Conservation (phyloP, 345 rosid species). For the Lepidium didymum region DNA sequence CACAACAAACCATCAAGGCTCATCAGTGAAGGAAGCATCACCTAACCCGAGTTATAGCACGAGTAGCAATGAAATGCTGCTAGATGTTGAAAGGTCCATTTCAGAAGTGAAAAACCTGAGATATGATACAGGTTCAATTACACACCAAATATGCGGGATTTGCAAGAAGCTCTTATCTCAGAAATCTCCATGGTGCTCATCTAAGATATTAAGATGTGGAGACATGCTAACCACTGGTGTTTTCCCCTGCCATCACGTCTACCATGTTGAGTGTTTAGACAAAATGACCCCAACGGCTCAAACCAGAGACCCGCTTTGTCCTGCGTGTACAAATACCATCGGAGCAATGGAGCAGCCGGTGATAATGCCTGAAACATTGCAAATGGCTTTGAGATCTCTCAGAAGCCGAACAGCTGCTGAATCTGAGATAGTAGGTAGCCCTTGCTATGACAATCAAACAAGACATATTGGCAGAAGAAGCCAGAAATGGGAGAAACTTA, state of each 20-base stretch:
- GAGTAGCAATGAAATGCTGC: constrained; percentile 67
- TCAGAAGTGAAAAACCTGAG: constrained; percentile 39
- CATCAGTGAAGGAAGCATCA: constrained; percentile 39
- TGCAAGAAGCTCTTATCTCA: constrained; percentile 62
- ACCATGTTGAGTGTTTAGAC: constrained; percentile 91
- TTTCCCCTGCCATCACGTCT: constrained; percentile 76
- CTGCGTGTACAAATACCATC: constrained; percentile 50
- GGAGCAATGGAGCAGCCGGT: constrained; percentile 39
- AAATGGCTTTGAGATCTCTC: constrained; percentile 54
- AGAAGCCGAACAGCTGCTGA: constrained; percentile 41
- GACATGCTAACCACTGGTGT: constrained; percentile 81
- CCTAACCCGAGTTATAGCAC: constrained; percentile 54
- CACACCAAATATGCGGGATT: constrained; percentile 58
- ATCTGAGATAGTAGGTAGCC: constrained; percentile 37
- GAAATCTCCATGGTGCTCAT: constrained; percentile 84
- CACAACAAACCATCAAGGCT: constrained; percentile 39
- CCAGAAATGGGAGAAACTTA: constrained; percentile 32
- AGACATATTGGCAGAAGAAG: constrained; percentile 30
- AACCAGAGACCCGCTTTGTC: constrained; percentile 69
- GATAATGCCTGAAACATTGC: constrained; percentile 54
- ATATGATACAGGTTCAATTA: constrained; percentile 23
- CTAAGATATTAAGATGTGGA: constrained; percentile 56
- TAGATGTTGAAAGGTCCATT: constrained; percentile 58
- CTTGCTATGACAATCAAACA: constrained; percentile 25
- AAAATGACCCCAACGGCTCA: constrained; percentile 61